Percentiles rank a stretch among this genome's conserved stretches.
Conservation (phyloP, 805 yeast genomes). For the Hanseniaspora thailandica region DNA sequence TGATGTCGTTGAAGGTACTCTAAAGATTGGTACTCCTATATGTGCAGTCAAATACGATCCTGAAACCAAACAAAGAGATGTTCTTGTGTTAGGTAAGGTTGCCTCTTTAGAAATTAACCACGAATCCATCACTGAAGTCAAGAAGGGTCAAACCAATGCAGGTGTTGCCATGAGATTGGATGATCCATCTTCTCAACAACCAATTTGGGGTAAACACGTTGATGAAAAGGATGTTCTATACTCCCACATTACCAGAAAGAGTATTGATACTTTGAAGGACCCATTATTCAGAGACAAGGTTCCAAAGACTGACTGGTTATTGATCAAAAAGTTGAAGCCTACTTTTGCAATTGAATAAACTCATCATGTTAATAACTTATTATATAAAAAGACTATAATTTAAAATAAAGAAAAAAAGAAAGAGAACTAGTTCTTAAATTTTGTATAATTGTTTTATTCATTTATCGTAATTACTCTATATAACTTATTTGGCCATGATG, state of each 20-base stretch:
- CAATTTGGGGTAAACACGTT: conserved; percentile 98
- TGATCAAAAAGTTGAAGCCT: conserved; percentile 77
- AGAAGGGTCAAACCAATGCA: conserved; percentile 90
- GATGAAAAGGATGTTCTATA: conserved; percentile 84
- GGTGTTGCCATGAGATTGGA: conserved; percentile 99
- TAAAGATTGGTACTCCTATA: conserved; percentile 87
- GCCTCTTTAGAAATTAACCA: conserved; percentile 93
- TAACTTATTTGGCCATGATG: conserved; percentile 35
- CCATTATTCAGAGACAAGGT: conserved; percentile 95
- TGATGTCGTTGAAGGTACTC: conserved; percentile 83
- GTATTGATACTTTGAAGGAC: conserved; percentile 94
- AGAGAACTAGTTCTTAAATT: background rate
- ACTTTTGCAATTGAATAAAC: conserved; percentile 60
- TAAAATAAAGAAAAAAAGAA: background rate
- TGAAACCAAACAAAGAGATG: conserved; percentile 57
- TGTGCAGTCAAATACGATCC: conserved; percentile 89
- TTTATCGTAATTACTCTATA: background rate
- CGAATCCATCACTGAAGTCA: conserved; percentile 62
- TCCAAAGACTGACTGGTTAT: conserved; percentile 88
- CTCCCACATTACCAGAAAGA: conserved; percentile 78
- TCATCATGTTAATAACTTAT: background rate
- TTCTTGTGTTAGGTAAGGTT: conserved; percentile 71
- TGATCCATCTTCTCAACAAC: conserved; percentile 82
- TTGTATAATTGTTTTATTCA: no score
- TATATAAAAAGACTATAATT: background rate